Percentiles rank a stretch among this genome's conserved stretches.
Evolutionary conservation across 164 flowering plant genomes (phyloP).

Genomic region (Pachysandra terminalis): DNA sequence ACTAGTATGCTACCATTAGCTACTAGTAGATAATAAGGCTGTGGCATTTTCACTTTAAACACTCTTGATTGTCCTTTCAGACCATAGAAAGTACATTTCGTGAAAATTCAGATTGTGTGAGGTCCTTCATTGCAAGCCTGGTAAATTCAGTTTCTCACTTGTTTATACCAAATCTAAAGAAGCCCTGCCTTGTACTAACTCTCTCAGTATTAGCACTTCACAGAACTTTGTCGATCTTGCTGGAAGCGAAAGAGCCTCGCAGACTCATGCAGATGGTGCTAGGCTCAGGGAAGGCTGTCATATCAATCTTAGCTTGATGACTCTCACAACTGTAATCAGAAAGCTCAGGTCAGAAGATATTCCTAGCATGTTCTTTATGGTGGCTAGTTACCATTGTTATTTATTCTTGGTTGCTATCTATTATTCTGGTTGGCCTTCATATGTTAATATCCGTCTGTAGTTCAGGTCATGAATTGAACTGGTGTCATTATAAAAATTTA

Average conservation of each 20-base stretch:
- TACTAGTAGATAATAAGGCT: too few species aligned
- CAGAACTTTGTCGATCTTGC: constrained; percentile 84
- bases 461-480: too few species aligned
- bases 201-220: constrained; percentile 6
- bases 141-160: constrained; percentile 25
- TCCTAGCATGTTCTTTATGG: neutral
- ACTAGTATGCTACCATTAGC: neutral
- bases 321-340: constrained; percentile 66
- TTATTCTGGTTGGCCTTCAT: neutral
- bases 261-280: too few species aligned
- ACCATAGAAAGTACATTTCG: constrained; percentile 68
- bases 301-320: too few species aligned
- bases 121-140: too few species aligned
- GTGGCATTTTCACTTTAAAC: neutral
- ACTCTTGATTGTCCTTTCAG: constrained; percentile 30
- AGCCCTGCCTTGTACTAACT: too few species aligned
- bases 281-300: too few species aligned
- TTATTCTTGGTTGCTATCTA: neutral
- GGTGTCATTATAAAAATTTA: neutral
- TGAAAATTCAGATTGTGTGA: constrained; percentile 64
- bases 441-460: neutral
- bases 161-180: too few species aligned
- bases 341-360: constrained; percentile 54
- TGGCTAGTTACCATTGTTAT: neutral
- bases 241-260: too few species aligned